Conservation (phyloP, 768 basidiomycete species). For the Lyophyllum shimeji region DNA sequence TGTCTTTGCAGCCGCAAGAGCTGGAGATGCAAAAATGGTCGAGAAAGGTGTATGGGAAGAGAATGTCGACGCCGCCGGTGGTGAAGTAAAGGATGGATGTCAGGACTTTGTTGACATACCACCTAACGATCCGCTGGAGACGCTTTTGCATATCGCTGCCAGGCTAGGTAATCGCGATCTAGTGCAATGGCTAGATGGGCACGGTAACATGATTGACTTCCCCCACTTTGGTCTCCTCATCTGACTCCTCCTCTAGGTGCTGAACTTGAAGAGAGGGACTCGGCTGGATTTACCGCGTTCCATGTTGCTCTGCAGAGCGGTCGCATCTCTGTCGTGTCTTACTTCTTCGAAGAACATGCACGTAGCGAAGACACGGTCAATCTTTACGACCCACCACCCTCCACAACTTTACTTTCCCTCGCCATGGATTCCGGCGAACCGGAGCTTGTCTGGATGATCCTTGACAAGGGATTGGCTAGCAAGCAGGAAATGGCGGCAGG, state of each 20-base stretch:
- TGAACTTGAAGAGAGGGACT: constrained; percentile 70
- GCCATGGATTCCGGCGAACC: constrained; percentile 63
- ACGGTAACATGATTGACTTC: constrained; percentile 47
- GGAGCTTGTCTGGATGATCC: constrained; percentile 61
- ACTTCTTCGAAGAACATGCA: constrained; percentile 63
- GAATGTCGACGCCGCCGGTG: constrained; percentile 67
- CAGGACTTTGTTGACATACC: constrained; percentile 44
- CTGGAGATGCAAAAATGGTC: constrained; percentile 49
- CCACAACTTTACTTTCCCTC: constrained; percentile 49
- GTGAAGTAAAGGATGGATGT: constrained; percentile 60
- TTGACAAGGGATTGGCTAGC: constrained; percentile 55
- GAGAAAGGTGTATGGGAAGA: constrained; percentile 71
- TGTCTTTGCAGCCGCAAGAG: constrained; percentile 66
- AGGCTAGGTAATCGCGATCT: constrained; percentile 54
- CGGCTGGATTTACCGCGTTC: constrained; percentile 57
- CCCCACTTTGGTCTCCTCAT: constrained; percentile 11
- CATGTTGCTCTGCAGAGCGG: constrained; percentile 61
- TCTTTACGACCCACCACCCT: constrained; percentile 46
- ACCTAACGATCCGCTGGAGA: constrained; percentile 61
- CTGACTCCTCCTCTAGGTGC: constrained; percentile 47
- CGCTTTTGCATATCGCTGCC: constrained; percentile 68
- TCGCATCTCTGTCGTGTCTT: constrained; percentile 48
- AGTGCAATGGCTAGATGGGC: constrained; percentile 68
- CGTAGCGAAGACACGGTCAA: constrained; percentile 51
- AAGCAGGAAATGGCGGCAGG: constrained; percentile 47